phyloP scores from a whole-genome alignment of 352 stramenopile species.

The Phytophthora aleatoria region DNA sequence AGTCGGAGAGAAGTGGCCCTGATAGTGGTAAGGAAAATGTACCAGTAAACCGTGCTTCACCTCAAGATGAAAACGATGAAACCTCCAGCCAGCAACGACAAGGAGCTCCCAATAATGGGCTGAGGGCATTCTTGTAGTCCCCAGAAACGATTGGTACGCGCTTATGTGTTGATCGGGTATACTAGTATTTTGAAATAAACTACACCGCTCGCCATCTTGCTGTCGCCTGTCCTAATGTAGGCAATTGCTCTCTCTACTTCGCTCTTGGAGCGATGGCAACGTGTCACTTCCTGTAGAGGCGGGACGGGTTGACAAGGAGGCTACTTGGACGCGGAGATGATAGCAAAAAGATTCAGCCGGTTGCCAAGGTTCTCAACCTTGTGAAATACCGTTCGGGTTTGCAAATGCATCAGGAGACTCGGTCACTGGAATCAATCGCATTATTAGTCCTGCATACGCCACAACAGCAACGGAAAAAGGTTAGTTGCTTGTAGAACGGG shows the following conservation, averaged over 20 bases:
- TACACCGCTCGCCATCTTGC: slow-evolving; percentile 19
- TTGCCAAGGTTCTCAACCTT: slow-evolving; percentile 23
- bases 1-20: slow-evolving; percentile 29
- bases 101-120: slow-evolving; percentile 10
- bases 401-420: slow-evolving; percentile 71
- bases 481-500: neutral
- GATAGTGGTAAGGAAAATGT: slow-evolving; percentile 75
- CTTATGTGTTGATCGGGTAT: slow-evolving; percentile 31
- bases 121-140: slow-evolving; percentile 46
- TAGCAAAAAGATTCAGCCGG: neutral
- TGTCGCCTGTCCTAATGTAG: neutral
- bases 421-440: slow-evolving; percentile 74
- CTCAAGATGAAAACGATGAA: slow-evolving; percentile 30
- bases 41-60: slow-evolving; percentile 22
- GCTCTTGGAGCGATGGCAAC: slow-evolving; percentile 12
- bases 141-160: slow-evolving; percentile 1
- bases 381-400: slow-evolving; percentile 73
- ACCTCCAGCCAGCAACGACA: slow-evolving; percentile 28
- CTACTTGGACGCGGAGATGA: neutral
- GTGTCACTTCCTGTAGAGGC: neutral
- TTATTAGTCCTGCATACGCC: slow-evolving; percentile 53
- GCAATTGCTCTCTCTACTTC: slow-evolving; percentile 3
- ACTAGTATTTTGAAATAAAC: slow-evolving; percentile 41
- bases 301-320: neutral
- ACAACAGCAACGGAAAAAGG: neutral